Evolutionary conservation across 129 eudicot species (phyloP).

Genomic region (Deinandra increscens): DNA sequence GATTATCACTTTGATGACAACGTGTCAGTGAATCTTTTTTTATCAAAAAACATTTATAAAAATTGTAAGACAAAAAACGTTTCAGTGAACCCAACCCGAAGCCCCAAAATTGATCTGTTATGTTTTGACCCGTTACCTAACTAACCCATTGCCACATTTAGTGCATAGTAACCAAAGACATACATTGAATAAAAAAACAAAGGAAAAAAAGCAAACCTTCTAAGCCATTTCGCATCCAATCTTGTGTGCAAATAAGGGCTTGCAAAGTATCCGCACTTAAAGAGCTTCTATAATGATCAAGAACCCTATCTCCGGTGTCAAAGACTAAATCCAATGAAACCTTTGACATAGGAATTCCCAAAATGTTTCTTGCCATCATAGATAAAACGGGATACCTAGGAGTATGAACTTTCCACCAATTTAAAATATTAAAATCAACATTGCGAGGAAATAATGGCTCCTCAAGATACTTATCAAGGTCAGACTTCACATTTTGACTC

Average conservation of each 20-base stretch:
- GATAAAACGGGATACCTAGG: conserved; percentile 92
- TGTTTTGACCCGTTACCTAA: neutral
- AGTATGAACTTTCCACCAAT: conserved; percentile 94
- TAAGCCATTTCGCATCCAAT: conserved; percentile 67
- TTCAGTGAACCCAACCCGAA: neutral
- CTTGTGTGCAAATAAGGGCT: conserved; percentile 80
- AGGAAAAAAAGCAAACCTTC: conserved; percentile 45
- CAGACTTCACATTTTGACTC: conserved; percentile 60
- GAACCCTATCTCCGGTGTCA: conserved; percentile 56
- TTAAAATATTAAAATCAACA: conserved; percentile 65
- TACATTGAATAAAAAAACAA: neutral
- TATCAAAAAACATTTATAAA: neutral
- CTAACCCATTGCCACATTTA: neutral
- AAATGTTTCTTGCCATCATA: conserved; percentile 82
- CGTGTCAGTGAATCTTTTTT: neutral
- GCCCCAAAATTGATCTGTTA: neutral
- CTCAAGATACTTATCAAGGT: conserved; percentile 87
- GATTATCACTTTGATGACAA: neutral
- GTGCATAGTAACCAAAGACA: neutral
- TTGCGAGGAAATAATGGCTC: conserved; percentile 88
- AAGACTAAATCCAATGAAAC: conserved; percentile 47
- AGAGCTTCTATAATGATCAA: conserved; percentile 62
- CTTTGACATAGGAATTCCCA: conserved; percentile 85
- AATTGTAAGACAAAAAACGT: neutral
- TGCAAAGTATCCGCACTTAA: conserved; percentile 72